These are phyloP conservation scores for Dendrobium huoshanense DNA, from an alignment of 106 monocot species.

Conservation along the genomic window DNA sequence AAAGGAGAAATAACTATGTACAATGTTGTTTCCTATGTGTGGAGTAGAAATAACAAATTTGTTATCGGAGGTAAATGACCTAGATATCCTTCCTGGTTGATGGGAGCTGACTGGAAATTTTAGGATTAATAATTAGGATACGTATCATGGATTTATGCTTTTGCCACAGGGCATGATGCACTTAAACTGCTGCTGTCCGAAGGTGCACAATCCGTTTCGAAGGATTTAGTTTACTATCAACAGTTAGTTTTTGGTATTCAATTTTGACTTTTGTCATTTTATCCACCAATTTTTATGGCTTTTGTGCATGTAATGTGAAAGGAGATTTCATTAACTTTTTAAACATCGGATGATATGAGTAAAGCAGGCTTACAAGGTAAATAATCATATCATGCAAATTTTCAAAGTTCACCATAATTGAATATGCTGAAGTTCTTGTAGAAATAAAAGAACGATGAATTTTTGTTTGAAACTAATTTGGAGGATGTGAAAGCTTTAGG, in stretches of 20 bases:
- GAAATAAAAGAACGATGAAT: background rate
- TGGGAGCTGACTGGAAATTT: too few species aligned
- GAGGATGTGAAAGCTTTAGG: background rate
- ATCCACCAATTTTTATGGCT: background rate
- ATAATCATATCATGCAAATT: background rate
- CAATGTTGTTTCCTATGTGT: too few species aligned
- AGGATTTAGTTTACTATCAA: background rate
- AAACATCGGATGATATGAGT: background rate
- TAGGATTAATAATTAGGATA: too few species aligned
- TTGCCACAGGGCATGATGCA: background rate
- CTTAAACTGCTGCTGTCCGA: background rate
- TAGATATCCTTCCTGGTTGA: too few species aligned
- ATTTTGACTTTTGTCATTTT: background rate
- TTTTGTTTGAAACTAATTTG: background rate
- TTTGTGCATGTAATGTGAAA: background rate
- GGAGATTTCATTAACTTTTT: background rate
- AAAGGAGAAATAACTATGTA: too few species aligned
- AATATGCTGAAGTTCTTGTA: background rate
- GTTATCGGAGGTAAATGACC: too few species aligned
- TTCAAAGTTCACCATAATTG: background rate
- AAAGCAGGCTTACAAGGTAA: background rate
- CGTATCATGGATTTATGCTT: too few species aligned
- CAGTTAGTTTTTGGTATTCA: background rate
- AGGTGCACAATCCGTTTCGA: background rate
- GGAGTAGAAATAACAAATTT: too few species aligned